phyloP scores from a whole-genome alignment of 2,329 filamentous ascomycete species.

The Aspergillus candidus region DNA sequence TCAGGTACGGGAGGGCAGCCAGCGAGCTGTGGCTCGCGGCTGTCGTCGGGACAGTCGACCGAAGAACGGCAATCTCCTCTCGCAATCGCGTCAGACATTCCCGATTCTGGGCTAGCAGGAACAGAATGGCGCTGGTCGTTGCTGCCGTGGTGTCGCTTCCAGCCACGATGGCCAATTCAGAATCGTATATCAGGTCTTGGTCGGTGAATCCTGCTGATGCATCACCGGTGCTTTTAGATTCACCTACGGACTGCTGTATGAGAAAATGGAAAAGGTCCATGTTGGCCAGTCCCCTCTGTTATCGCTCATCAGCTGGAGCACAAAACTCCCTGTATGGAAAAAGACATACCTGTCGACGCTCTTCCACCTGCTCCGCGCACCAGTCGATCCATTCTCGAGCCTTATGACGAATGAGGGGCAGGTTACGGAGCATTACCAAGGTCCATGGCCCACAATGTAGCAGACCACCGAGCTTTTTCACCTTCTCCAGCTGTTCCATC shows the following conservation, averaged over 20 bases:
- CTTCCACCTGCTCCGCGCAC: neutral
- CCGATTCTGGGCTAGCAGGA: conserved; percentile 1
- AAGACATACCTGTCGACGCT: neutral
- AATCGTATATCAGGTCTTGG: neutral
- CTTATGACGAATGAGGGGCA: neutral
- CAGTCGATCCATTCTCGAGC: neutral
- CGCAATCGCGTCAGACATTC: neutral
- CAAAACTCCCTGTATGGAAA: neutral
- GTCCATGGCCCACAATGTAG: neutral
- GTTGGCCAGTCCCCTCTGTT: neutral
- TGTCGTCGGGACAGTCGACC: neutral
- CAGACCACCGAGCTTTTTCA: neutral
- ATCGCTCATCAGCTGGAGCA: neutral
- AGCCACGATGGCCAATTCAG: neutral
- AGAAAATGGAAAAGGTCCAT: neutral
- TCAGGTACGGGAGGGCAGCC: neutral
- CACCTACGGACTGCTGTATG: neutral
- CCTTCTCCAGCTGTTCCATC: neutral
- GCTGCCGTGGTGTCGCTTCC: conserved; percentile 5
- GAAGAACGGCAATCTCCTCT: neutral
- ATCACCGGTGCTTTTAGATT: neutral
- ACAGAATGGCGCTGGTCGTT: neutral
- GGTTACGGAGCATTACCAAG: neutral
- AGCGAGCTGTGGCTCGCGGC: neutral
- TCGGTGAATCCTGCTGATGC: neutral